Evolutionary conservation across 805 yeast genomes (phyloP), one percentile per base, ranked within the genome.

Genomic region (Candida ponderosae): DNA sequence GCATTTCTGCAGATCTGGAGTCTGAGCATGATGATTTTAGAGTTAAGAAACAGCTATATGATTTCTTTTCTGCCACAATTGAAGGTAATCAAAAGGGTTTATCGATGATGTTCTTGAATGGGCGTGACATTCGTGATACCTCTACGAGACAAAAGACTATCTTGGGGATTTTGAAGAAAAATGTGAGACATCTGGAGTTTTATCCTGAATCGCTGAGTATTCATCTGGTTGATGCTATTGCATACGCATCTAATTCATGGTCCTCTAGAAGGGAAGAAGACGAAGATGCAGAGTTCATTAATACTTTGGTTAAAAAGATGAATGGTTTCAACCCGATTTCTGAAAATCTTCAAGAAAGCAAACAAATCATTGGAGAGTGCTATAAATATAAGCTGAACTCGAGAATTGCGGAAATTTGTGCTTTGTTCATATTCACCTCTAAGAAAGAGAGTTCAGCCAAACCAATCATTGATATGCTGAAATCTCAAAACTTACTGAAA

Each of bases 241-340:
- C 93, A 0, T 62, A 74, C 34, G 88, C 94, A 1, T 74, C 79
- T 48, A 84, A 83, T 53, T 73, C 86, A 0, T 84, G 95, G 94
- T 74, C 81, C 0, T 69, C 79, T 1, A 74, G 76, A 0, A 70
- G 74, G 36, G 72, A 74, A 32, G 72, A 68, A 6, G 63, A 63
- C 26, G 54, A 65, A 6, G 86, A 80, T 47, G 50, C 49, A 2
- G 50, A 47, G 18, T 62, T 66, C 32, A 56, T 63, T 18, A 40
- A 49, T 21, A 50, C 55, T 4, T 46, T 68, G 19, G 48, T 65
- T 20, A 51, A 53, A 21, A 76, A 50, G 48, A 70, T 37, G 32
- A 57, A 31, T 53, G 62, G 40, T 40, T 70, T 41, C 51, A 53
- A 48, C 21, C 34, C 43, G 3, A 35, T 44, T 4, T 35, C 39